Conservation (phyloP, 2,329 filamentous ascomycete genomes). For the Endocalyx cinctus region DNA sequence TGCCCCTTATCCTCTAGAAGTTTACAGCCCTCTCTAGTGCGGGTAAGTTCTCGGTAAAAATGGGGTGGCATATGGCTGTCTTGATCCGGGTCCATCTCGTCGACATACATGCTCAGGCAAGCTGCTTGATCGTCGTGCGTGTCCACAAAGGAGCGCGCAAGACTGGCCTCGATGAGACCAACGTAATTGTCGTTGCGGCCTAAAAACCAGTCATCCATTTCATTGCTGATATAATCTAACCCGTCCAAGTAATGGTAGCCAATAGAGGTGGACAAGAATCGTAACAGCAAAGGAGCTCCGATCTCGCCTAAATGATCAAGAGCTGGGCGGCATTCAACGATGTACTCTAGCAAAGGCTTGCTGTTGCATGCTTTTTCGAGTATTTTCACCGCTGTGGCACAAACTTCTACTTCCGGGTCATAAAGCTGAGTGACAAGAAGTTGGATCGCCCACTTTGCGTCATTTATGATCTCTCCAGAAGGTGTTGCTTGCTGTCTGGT, state of each 20-base stretch:
- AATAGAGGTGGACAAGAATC: constrained; percentile 92
- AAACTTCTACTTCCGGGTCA: constrained; percentile 94
- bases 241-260: constrained; percentile 97
- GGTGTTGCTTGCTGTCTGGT: constrained; percentile 44
- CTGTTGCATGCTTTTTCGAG: constrained; percentile 96
- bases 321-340: constrained; percentile 91
- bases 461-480: constrained; percentile 44
- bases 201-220: constrained; percentile 99
- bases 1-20: constrained; percentile 89
- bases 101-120: constrained; percentile 56
- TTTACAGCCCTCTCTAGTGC: constrained; percentile 87
- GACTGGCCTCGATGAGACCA: constrained; percentile 86
- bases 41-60: constrained; percentile 92
- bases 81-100: constrained; percentile 48
- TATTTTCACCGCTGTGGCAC: constrained; percentile 93
- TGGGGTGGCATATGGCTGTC: constrained; percentile 81
- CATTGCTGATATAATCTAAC: constrained; percentile 96
- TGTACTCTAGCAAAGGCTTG: constrained; percentile 85
- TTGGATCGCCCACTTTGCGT: constrained; percentile 94
- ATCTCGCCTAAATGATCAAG: constrained; percentile 96
- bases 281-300: constrained; percentile 82
- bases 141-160: constrained; percentile 78
- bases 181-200: constrained; percentile 97
- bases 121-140: constrained; percentile 54
- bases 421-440: constrained; percentile 97